Evolutionary conservation across 1,139 yeast species (phyloP).

Genomic region (Pichia sp.): DNA sequence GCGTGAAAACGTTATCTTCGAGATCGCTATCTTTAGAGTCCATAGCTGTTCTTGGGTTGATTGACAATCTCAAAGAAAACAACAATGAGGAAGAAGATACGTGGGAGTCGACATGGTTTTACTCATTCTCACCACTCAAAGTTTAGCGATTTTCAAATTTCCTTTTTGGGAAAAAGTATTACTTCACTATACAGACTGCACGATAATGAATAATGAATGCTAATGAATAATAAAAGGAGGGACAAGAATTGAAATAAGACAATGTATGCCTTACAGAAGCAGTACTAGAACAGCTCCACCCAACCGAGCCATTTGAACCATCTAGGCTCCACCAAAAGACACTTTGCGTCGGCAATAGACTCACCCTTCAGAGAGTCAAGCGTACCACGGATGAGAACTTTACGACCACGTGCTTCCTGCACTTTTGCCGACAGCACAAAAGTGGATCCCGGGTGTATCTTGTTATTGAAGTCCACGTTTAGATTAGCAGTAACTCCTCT

Average conservation of each 20-base stretch:
- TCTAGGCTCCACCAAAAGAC: slow-evolving; percentile 68
- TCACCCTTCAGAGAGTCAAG: slow-evolving; percentile 14
- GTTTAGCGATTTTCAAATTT: too few species aligned
- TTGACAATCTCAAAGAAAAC: too few species aligned
- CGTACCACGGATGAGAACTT: slow-evolving; percentile 65
- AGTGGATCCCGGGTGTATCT: slow-evolving; percentile 59
- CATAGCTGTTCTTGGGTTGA: too few species aligned
- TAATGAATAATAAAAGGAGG: too few species aligned
- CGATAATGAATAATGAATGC: neutral
- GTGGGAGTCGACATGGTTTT: too few species aligned
- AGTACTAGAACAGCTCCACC: slow-evolving; percentile 35
- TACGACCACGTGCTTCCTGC: slow-evolving; percentile 64
- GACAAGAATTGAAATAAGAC: too few species aligned
- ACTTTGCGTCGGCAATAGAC: slow-evolving; percentile 47
- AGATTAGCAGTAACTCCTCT: slow-evolving; percentile 89
- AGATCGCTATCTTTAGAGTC: slow-evolving; percentile 2
- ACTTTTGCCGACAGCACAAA: slow-evolving; percentile 67
- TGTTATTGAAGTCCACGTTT: slow-evolving; percentile 56
- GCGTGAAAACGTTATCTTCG: slow-evolving; percentile 7
- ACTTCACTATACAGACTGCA: too few species aligned
- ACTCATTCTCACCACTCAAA: too few species aligned
- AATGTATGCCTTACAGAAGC: too few species aligned
- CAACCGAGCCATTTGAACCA: slow-evolving; percentile 72
- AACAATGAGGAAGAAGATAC: too few species aligned
- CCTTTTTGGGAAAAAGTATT: too few species aligned